Base-by-base conservation (phyloP, 306 rosid genomes). In the Dryas drummondii region DNA sequence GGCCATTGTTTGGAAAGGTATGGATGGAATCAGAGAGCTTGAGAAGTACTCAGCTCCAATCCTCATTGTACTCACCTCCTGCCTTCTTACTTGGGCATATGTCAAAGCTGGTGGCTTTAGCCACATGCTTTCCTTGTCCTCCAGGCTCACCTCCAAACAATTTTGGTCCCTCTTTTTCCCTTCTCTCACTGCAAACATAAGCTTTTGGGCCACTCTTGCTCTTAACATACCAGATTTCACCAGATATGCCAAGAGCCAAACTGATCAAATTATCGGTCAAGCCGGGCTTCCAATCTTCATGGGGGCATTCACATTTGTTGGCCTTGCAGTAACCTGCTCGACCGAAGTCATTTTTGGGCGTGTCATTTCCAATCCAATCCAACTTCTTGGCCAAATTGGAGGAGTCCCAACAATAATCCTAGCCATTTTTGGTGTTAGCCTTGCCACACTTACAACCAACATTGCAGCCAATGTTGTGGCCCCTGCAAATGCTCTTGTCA, bases 401-500 rank as follows among this genome's bases (percentile, higher is more conserved):
- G 98, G 98, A 4, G 22, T 91, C 0, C 10, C 82, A n/a, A 94
- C 98, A 0, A 83, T 64, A 16, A 37, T 87, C 0, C 66, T 94
- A 15, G 93, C 96, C 3, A 94, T 94, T 8, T 0, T 91, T 45
- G 98, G 98, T 41, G 91, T 94, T 9, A 90, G 92, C 56, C 81
- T 94, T 1, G 98, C 97, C 27, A 88, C 83, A 2, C 75, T 94
- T 4, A 94, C 98, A 0, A 94, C 98, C 37, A 94, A 94, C 15
- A 88, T 94, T 65, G 97, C 98, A 12, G 97, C 98, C 62, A 94
- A 94, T 82, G 89, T 91, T 55, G 98, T 94, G 13, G 98, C 97
- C 50, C 97, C 98, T 22, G 92, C 97, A 52, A 94, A 91, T 57
- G 98, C 97, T 6, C 89, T 94, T 8, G 93, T 90, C n/a, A 94